Conservation (phyloP, 2,329 filamentous ascomycete genomes). For the Exophiala lecanii-corni region DNA sequence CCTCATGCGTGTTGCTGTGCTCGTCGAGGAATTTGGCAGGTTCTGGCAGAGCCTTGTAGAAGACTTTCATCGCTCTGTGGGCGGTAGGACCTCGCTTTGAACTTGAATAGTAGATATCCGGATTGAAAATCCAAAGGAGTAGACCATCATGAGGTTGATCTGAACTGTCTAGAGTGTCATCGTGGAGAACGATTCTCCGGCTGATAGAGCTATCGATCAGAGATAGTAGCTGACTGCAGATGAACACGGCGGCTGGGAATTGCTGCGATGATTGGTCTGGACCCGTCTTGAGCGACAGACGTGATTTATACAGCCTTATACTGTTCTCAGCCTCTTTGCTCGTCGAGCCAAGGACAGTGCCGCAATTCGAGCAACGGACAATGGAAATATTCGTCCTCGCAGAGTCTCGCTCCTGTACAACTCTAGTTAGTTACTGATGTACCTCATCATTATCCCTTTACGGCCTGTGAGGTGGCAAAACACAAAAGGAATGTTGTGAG, state of each 20-base stretch:
- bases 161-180: conserved; percentile 22
- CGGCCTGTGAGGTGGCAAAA: too few relatives aligned
- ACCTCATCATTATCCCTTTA: conserved; percentile 34
- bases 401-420: conserved; percentile 8
- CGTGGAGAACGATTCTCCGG: conserved; percentile 51
- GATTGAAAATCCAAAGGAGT: conserved; percentile 56
- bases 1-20: conserved; percentile 43
- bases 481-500: conserved; percentile 20
- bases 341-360: conserved; percentile 31
- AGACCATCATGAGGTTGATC: conserved; percentile 8
- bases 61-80: conserved; percentile 53
- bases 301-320: conserved; percentile 46
- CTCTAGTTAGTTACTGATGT: conserved; percentile 29
- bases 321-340: conserved; percentile 7
- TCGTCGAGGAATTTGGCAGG: conserved; percentile 35
- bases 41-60: conserved; percentile 43
- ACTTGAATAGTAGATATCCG: conserved; percentile 53
- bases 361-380: conserved; percentile 38
- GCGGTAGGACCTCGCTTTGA: conserved; percentile 33
- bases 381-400: conserved; percentile 17
- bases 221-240: conserved; percentile 54
- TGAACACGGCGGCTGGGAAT: conserved; percentile 33
- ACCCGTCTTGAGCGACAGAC: conserved; percentile 32
- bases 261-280: conserved; percentile 29
- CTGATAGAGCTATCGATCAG: conserved; percentile 53